These are phyloP conservation scores for Karstenula rhodostoma DNA, from an alignment of 2,329 filamentous ascomycete species.

Conservation along the genomic window DNA sequence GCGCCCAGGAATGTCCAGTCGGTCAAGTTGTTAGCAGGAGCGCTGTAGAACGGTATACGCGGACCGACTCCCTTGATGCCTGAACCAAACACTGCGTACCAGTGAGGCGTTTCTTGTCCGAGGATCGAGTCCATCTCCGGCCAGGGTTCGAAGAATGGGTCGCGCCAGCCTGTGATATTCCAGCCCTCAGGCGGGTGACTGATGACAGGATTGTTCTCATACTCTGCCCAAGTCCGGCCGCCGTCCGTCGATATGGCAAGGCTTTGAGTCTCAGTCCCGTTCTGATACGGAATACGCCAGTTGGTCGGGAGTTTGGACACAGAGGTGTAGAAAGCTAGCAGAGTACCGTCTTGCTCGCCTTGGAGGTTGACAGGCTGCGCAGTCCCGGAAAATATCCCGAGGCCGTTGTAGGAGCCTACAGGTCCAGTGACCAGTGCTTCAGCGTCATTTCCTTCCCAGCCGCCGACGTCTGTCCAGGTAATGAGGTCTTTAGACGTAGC, in stretches of 20 bases:
- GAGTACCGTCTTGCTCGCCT: constrained; percentile 56
- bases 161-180: constrained; percentile 48
- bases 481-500: constrained; percentile 60
- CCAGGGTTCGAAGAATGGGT: constrained; percentile 39
- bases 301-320: constrained; percentile 56
- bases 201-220: constrained; percentile 57
- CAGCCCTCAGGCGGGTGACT: constrained; percentile 52
- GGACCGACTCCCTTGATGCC: constrained; percentile 58
- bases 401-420: constrained; percentile 56
- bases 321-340: constrained; percentile 58
- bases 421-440: constrained; percentile 52
- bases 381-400: constrained; percentile 63
- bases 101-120: constrained; percentile 53
- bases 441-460: constrained; percentile 56
- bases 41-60: constrained; percentile 57
- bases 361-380: constrained; percentile 58
- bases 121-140: constrained; percentile 55
- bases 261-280: constrained; percentile 57
- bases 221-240: constrained; percentile 57
- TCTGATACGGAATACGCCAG: constrained; percentile 55
- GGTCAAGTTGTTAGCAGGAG: constrained; percentile 54
- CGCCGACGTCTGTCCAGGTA: constrained; percentile 55
- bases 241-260: constrained; percentile 56
- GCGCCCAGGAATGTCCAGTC: constrained; percentile 58
- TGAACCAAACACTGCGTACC: constrained; percentile 56